Evolutionary conservation across 768 basidiomycete species (phyloP).

Genomic region (Hydnomerulius pinastri): DNA sequence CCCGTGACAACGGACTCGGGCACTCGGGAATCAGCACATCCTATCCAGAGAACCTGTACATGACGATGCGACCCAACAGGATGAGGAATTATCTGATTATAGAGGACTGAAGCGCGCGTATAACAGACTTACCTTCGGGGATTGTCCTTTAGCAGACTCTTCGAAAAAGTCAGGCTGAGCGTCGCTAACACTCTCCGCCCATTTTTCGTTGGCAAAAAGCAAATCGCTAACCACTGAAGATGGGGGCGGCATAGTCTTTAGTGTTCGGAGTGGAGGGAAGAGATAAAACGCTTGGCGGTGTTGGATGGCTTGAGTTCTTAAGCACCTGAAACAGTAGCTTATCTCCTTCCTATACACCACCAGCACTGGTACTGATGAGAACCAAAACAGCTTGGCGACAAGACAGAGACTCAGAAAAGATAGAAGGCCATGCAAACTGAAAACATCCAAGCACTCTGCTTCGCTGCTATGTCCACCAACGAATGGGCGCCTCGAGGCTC

Average conservation of each 20-base stretch:
- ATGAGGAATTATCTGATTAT: neutral
- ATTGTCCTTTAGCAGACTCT: conserved; percentile 61
- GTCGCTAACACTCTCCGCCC: conserved; percentile 61
- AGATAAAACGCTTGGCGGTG: neutral
- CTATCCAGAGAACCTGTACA: conserved; percentile 83
- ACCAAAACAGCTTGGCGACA: neutral
- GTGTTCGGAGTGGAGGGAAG: neutral
- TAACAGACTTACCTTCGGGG: conserved; percentile 53
- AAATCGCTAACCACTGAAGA: conserved; percentile 19
- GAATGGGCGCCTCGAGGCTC: neutral
- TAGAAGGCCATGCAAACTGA: neutral
- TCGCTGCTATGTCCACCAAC: neutral
- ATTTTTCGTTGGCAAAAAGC: conserved; percentile 59
- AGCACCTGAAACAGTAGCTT: neutral
- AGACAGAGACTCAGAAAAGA: neutral
- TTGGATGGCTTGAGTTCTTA: neutral
- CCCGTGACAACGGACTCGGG: conserved; percentile 79
- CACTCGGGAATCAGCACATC: conserved; percentile 86
- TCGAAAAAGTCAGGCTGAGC: conserved; percentile 67
- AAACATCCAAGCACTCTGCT: neutral
- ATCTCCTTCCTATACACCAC: neutral
- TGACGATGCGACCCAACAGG: too few relatives aligned
- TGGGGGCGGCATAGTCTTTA: conserved; percentile 11
- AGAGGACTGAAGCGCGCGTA: neutral
- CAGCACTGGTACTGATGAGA: neutral